phyloP scores from a whole-genome alignment of 2,329 filamentous ascomycete genomes.

The Aureobasidium lini region DNA sequence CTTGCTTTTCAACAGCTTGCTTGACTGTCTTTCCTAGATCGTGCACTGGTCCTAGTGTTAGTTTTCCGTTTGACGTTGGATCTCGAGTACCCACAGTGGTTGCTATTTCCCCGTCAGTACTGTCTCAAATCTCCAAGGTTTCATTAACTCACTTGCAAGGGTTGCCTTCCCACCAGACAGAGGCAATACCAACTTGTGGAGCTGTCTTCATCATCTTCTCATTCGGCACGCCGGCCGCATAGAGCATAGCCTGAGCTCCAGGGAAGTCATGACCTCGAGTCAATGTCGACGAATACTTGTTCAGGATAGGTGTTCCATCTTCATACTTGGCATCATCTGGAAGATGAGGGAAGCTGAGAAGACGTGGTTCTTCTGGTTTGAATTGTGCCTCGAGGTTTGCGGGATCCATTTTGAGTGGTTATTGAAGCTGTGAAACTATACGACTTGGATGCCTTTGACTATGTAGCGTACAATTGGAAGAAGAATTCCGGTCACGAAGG shows the following conservation, averaged over 20 bases:
- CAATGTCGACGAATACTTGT: slow-evolving; percentile 76
- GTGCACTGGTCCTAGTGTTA: slow-evolving; percentile 48
- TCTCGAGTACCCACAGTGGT: slow-evolving; percentile 37
- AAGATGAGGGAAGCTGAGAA: slow-evolving; percentile 51
- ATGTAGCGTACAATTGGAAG: background rate
- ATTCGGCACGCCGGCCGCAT: slow-evolving; percentile 81
- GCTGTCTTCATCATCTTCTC: slow-evolving; percentile 79
- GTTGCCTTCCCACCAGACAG: slow-evolving; percentile 97
- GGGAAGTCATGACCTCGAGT: slow-evolving; percentile 86
- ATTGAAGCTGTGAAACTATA: background rate
- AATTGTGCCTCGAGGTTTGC: slow-evolving; percentile 29
- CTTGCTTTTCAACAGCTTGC: slow-evolving; percentile 67
- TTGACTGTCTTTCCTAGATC: slow-evolving; percentile 86
- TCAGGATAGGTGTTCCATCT: slow-evolving; percentile 60
- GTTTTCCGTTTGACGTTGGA: background rate
- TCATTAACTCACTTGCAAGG: slow-evolving; percentile 69
- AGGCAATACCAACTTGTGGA: slow-evolving; percentile 83
- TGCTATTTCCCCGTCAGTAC: slow-evolving; percentile 30
- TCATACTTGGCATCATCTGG: slow-evolving; percentile 36
- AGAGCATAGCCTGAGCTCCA: slow-evolving; percentile 91
- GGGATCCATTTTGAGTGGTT: slow-evolving; percentile 27
- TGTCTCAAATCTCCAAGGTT: too few species aligned
- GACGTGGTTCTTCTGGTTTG: slow-evolving; percentile 40
- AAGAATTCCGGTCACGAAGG: background rate
- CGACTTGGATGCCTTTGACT: background rate